Evolutionary conservation across 495 filamentous ascomycete species (phyloP).

Genomic region (Thozetella sp.): DNA sequence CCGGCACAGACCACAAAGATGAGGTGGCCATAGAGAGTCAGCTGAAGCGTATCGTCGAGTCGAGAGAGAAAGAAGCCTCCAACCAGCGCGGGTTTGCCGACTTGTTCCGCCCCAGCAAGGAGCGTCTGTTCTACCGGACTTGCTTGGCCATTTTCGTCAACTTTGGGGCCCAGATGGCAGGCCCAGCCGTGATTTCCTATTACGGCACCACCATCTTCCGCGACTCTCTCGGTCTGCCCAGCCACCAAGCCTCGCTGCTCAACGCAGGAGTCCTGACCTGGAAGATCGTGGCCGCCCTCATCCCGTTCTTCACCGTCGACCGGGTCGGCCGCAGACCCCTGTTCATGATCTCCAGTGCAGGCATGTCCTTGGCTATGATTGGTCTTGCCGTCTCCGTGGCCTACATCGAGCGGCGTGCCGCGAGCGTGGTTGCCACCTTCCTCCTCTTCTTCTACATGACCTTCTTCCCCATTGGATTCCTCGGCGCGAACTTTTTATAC

Average conservation of each 20-base stretch:
- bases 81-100: slow-evolving; percentile 11
- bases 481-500: slow-evolving; percentile 60
- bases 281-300: slow-evolving; percentile 51
- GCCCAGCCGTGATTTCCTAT: slow-evolving; percentile 63
- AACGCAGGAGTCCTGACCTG: slow-evolving; percentile 46
- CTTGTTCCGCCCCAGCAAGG: slow-evolving; percentile 19
- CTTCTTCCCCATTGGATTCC: slow-evolving; percentile 62
- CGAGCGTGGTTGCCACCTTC: slow-evolving; percentile 42
- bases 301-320: slow-evolving; percentile 56
- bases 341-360: slow-evolving; percentile 51
- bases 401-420: slow-evolving; percentile 20
- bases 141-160: slow-evolving; percentile 40
- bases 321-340: slow-evolving; percentile 51
- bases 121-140: slow-evolving; percentile 22
- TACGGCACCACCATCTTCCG: slow-evolving; percentile 63
- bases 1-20: slow-evolving; percentile 11
- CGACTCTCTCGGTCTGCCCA: slow-evolving; percentile 53
- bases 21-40: neutral
- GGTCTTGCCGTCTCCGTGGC: slow-evolving; percentile 45
- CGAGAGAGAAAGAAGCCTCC: slow-evolving; percentile 9
- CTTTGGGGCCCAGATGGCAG: slow-evolving; percentile 53
- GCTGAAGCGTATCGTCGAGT: slow-evolving; percentile 35
- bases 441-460: slow-evolving; percentile 63
- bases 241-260: slow-evolving; percentile 35
- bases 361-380: slow-evolving; percentile 38